Percentiles rank a stretch among this genome's conserved stretches.
phyloP scores from a whole-genome alignment of 1,284 basidiomycete species.

The Cutaneotrichosporon sp. region DNA sequence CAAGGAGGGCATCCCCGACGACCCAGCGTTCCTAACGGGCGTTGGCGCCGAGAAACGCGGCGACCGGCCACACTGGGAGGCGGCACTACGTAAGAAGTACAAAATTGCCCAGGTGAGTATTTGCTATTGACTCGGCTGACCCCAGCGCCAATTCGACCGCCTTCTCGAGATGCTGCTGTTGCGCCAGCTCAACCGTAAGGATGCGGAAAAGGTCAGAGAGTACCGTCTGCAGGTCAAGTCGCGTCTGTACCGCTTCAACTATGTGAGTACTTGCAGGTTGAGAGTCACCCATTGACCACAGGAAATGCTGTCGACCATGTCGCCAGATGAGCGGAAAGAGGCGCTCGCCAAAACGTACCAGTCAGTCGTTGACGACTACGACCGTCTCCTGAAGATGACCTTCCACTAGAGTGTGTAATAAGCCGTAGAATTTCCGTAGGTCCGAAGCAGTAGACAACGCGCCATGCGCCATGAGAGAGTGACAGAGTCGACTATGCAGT shows the following conservation, averaged over 20 bases:
- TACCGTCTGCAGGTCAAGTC: slow-evolving; percentile 85
- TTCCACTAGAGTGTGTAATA: slow-evolving; percentile 33
- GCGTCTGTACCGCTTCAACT: slow-evolving; percentile 89
- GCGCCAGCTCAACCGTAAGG: slow-evolving; percentile 61
- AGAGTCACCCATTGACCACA: slow-evolving; percentile 43
- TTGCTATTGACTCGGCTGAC: slow-evolving; percentile 9
- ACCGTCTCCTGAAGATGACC: slow-evolving; percentile 62
- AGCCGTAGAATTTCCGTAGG: no score
- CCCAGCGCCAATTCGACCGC: slow-evolving; percentile 91
- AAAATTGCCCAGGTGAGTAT: slow-evolving; percentile 78
- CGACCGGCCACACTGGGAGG: slow-evolving; percentile 59
- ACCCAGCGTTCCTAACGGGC: slow-evolving; percentile 32
- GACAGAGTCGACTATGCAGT: slow-evolving; percentile 1
- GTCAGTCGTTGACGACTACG: slow-evolving; percentile 79
- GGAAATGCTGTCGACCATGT: slow-evolving; percentile 81
- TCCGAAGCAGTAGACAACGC: no score
- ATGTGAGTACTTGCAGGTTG: slow-evolving; percentile 54
- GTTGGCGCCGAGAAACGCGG: slow-evolving; percentile 32
- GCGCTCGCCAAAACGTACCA: slow-evolving; percentile 93
- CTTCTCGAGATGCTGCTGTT: slow-evolving; percentile 88
- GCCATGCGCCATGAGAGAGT: no score
- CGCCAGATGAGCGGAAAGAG: slow-evolving; percentile 74
- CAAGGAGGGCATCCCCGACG: slow-evolving; percentile 30
- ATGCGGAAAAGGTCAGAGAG: slow-evolving; percentile 57
- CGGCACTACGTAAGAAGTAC: slow-evolving; percentile 69